These are phyloP conservation scores for Globisporangium lucens DNA, from an alignment of 352 stramenopile genomes.

Conservation along the genomic window DNA sequence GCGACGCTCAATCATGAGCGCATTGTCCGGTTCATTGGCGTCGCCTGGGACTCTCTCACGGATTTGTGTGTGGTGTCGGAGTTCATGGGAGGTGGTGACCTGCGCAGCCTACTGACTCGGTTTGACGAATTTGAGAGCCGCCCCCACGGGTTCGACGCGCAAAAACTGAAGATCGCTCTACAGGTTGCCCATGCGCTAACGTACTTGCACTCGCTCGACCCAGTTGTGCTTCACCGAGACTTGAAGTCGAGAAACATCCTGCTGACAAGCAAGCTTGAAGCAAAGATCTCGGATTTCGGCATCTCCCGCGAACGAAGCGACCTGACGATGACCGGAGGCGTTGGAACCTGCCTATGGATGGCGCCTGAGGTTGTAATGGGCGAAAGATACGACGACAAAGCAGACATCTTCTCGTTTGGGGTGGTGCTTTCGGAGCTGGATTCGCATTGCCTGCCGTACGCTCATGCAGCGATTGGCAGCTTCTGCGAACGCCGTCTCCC, in stretches of 20 bases:
- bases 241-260: constrained; percentile 59
- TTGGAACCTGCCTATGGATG: constrained; percentile 42
- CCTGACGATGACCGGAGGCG: constrained; percentile 40
- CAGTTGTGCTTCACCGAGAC: no score
- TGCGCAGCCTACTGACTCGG: no score
- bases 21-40: constrained; percentile 60
- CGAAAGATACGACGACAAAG: constrained; percentile 39
- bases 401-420: constrained; percentile 22
- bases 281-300: constrained; percentile 60
- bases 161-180: no score
- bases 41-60: constrained; percentile 53
- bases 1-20: constrained; percentile 52
- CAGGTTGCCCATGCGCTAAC: no score
- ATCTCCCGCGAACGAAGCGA: constrained; percentile 34
- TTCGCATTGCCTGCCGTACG: no score
- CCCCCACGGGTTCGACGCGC: no score
- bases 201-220: no score
- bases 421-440: no score
- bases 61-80: constrained; percentile 19
- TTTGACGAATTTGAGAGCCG: no score
- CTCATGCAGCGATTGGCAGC: no score
- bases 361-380: constrained; percentile 50
- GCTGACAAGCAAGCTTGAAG: constrained; percentile 24
- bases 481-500: constrained; percentile 18
- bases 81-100: no score